Evolutionary conservation across 306 rosid species (phyloP).

Genomic region (Cajanus cajan): DNA sequence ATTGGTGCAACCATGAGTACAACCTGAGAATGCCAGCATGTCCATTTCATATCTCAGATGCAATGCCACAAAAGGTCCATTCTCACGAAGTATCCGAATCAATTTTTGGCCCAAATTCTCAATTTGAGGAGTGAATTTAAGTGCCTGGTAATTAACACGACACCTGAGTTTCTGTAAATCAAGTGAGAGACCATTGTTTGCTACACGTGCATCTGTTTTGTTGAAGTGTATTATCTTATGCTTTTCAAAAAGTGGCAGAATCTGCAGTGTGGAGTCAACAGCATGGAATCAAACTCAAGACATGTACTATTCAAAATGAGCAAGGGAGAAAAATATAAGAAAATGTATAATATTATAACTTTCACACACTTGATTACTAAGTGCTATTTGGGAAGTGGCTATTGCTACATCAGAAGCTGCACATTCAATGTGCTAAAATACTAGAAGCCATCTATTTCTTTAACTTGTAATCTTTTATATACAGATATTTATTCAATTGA

Average conservation of each 20-base stretch:
- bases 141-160: slow-evolving; percentile 88
- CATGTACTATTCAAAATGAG: not conserved
- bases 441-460: slow-evolving; percentile 1
- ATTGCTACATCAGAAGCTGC: not conserved
- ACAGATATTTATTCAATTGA: not conserved
- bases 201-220: slow-evolving; percentile 92
- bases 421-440: slow-evolving; percentile 5
- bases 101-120: slow-evolving; percentile 81
- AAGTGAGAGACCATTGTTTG: slow-evolving; percentile 77
- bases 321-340: slow-evolving; percentile 11
- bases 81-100: slow-evolving; percentile 65
- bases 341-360: not conserved
- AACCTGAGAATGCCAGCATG: slow-evolving; percentile 98
- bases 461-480: slow-evolving; percentile 39
- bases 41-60: slow-evolving; percentile 98
- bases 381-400: not conserved
- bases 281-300: slow-evolving; percentile 29
- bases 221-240: slow-evolving; percentile 85
- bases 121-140: slow-evolving; percentile 84
- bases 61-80: slow-evolving; percentile 84
- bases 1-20: slow-evolving; percentile 82
- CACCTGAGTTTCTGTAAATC: slow-evolving; percentile 88
- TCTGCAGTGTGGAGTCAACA: slow-evolving; percentile 54
- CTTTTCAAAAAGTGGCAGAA: slow-evolving; percentile 76
- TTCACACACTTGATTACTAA: slow-evolving; percentile 5